Conservation (phyloP, 2,329 filamentous ascomycete species). For the Canariomyces notabilis region DNA sequence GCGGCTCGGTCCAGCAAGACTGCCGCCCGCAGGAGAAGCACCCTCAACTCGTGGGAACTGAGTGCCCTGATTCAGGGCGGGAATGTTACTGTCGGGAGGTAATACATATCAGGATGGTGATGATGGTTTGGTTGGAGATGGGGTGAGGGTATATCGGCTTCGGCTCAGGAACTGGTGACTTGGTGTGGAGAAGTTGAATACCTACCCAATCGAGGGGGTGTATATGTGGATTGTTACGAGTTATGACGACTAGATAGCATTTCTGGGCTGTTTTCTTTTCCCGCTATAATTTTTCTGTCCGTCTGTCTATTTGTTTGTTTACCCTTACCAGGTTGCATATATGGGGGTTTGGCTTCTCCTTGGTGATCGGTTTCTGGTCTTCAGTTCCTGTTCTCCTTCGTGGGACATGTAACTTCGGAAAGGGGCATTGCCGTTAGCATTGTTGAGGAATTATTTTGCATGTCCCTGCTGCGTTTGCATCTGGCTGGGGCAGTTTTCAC, state of each 20-base stretch:
- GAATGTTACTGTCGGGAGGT: constrained; percentile 15
- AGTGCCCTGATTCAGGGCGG: constrained; percentile 51
- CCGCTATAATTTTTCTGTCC: too few relatives aligned
- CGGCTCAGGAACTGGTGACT: background rate
- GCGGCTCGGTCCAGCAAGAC: constrained; percentile 44
- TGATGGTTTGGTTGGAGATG: constrained; percentile 45
- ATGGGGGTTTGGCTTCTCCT: background rate
- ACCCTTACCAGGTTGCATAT: background rate
- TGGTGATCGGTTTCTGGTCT: too few relatives aligned
- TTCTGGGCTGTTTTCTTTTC: background rate
- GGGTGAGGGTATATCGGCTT: constrained; percentile 29
- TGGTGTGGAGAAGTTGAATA: background rate
- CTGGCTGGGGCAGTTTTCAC: too few relatives aligned
- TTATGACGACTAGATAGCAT: background rate
- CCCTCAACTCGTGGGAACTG: constrained; percentile 69
- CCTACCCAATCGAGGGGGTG: too few relatives aligned
- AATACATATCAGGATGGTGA: constrained; percentile 47
- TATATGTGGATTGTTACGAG: background rate
- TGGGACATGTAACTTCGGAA: too few relatives aligned
- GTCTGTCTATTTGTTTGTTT: background rate
- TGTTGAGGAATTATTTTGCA: too few relatives aligned
- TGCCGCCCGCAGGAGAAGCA: constrained; percentile 64
- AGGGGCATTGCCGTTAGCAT: too few relatives aligned
- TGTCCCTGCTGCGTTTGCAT: too few relatives aligned
- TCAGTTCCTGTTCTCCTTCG: too few relatives aligned